phyloP scores from a whole-genome alignment of 1,139 yeast species.

The Candida dubliniensis region DNA sequence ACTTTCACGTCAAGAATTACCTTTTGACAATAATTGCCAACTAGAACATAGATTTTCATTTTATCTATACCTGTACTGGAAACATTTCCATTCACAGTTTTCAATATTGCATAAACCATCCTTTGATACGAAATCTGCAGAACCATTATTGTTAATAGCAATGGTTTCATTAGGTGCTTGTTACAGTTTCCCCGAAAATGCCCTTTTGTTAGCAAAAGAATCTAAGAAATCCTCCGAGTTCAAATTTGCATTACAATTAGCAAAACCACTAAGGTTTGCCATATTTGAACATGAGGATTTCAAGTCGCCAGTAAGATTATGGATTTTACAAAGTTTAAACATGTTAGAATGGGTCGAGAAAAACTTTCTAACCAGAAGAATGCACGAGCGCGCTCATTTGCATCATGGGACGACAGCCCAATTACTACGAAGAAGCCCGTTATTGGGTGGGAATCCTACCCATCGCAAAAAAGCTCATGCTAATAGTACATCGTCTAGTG shows the following conservation, averaged over 20 bases:
- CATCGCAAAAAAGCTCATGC: conserved; percentile 20
- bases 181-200: conserved; percentile 21
- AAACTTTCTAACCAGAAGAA: conserved; percentile 52
- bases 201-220: conserved; percentile 11
- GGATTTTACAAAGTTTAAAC: conserved; percentile 67
- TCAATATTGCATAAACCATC: conserved; percentile 65
- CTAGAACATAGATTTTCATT: conserved; percentile 31
- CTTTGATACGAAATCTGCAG: conserved; percentile 52
- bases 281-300: conserved; percentile 61
- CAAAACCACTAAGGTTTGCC: conserved; percentile 62
- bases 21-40: conserved; percentile 18
- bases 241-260: conserved; percentile 40
- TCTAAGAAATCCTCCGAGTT: conserved; percentile 26
- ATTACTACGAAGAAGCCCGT: conserved; percentile 67
- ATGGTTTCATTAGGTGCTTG: conserved; percentile 60
- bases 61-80: conserved; percentile 50
- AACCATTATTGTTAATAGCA: conserved; percentile 54
- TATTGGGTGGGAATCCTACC: conserved; percentile 67
- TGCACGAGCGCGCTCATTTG: conserved; percentile 74
- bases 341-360: conserved; percentile 69
- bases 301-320: conserved; percentile 58
- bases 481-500: conserved; percentile 24
- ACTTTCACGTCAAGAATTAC: conserved; percentile 15
- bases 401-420: conserved; percentile 81
- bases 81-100: conserved; percentile 59